These are phyloP conservation scores for Hortiboletus rubellus DNA, from an alignment of 1,284 basidiomycete genomes.

Conservation along the genomic window DNA sequence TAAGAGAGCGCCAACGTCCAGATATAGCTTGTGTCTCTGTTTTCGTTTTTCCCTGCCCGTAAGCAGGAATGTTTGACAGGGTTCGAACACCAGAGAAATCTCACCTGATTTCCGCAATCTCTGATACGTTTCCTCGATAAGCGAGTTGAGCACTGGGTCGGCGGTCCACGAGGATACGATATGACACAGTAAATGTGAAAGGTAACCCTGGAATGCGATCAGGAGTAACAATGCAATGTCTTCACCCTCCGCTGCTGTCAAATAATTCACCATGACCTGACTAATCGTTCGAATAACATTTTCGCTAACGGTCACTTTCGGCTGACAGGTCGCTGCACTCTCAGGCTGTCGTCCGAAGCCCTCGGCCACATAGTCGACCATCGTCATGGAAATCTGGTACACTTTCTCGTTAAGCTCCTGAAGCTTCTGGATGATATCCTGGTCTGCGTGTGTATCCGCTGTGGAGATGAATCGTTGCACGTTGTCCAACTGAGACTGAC, in stretches of 20 bases:
- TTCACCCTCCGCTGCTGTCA: neutral
- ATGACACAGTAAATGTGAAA: neutral
- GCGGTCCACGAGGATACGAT: neutral
- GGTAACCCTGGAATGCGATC: neutral
- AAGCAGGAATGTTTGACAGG: no score
- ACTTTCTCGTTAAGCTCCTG: constrained; percentile 1
- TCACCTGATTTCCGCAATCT: neutral
- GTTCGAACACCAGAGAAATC: neutral
- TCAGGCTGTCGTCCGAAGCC: neutral
- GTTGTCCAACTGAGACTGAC: neutral
- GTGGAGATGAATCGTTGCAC: neutral
- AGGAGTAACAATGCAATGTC: neutral
- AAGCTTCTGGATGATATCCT: neutral
- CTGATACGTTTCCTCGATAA: neutral
- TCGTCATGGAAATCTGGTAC: neutral
- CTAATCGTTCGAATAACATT: neutral
- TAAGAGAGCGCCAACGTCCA: neutral
- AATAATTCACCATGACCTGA: neutral
- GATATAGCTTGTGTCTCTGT: neutral
- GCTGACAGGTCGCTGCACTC: neutral
- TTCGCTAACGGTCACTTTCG: neutral
- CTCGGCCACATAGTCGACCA: neutral
- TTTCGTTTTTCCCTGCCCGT: neutral
- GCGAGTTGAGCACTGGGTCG: neutral
- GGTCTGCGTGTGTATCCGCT: neutral